Conservation (phyloP, 2,329 filamentous ascomycete genomes). For the Fusarium sp. region DNA sequence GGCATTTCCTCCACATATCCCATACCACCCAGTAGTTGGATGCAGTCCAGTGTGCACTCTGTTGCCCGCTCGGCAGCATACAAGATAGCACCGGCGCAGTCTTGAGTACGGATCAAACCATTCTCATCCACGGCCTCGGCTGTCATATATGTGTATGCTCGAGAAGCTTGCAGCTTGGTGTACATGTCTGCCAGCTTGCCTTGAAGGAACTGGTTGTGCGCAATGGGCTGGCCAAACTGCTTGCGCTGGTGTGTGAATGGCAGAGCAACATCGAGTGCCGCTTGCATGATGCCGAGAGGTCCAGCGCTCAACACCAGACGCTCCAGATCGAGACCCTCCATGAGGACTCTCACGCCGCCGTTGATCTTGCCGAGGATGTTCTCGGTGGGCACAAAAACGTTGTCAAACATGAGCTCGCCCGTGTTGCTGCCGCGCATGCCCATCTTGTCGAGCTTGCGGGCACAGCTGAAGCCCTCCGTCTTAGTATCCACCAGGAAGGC, state of each 20-base stretch:
- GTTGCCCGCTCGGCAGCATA: conserved; percentile 93
- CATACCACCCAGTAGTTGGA: conserved; percentile 94
- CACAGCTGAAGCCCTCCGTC: conserved; percentile 81
- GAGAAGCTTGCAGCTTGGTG: conserved; percentile 85
- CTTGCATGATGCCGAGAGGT: conserved; percentile 94
- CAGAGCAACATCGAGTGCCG: conserved; percentile 83
- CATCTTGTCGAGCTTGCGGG: conserved; percentile 95
- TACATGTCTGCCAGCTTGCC: conserved; percentile 98
- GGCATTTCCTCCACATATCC: conserved; percentile 97
- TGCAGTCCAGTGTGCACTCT: conserved; percentile 85
- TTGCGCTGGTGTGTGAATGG: conserved; percentile 90
- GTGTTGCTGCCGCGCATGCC: conserved; percentile 98
- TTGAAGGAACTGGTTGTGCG: conserved; percentile 92
- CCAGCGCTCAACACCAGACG: conserved; percentile 91
- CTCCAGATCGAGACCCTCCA: conserved; percentile 96
- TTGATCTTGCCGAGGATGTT: conserved; percentile 85
- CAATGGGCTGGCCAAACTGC: conserved; percentile 89
- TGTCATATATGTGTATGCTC: conserved; percentile 88
- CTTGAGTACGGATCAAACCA: conserved; percentile 80
- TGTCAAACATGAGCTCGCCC: conserved; percentile 90
- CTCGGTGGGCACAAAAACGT: conserved; percentile 86
- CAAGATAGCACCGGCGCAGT: conserved; percentile 93
- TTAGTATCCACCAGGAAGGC: conserved; percentile 87
- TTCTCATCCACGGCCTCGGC: conserved; percentile 83
- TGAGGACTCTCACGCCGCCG: conserved; percentile 87